Conservation (phyloP, 805 yeast genomes). For the Candida tibetensis region DNA sequence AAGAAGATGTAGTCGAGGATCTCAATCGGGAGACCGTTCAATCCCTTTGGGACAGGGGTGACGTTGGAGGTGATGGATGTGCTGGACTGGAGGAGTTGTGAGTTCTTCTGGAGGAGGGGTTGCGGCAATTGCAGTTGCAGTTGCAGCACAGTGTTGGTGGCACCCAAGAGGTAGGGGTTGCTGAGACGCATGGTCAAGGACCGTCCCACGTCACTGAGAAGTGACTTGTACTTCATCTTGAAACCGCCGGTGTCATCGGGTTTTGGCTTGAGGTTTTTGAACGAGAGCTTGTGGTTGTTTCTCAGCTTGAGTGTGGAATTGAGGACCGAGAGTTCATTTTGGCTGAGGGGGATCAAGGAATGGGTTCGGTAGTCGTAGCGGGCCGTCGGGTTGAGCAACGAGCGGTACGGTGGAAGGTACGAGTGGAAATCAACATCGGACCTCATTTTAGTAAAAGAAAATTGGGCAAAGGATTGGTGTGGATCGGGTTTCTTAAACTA, state of each 20-base stretch:
- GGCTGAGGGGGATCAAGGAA: slow-evolving; percentile 36
- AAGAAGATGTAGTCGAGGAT: slow-evolving; percentile 37
- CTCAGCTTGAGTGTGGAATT: slow-evolving; percentile 14
- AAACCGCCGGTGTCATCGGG: slow-evolving; percentile 12
- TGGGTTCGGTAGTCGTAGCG: slow-evolving; percentile 52
- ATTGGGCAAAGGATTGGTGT: neutral
- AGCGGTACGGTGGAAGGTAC: slow-evolving; percentile 42
- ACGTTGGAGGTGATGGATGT: slow-evolving; percentile 10
- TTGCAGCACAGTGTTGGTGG: no score
- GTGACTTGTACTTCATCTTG: slow-evolving; percentile 48
- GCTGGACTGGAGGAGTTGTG: neutral
- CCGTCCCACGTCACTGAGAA: slow-evolving; percentile 48
- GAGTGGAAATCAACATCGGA: slow-evolving; percentile 7
- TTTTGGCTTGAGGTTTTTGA: slow-evolving; percentile 8
- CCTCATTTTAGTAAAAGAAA: neutral
- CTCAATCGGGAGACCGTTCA: slow-evolving; percentile 43
- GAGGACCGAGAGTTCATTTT: slow-evolving; percentile 28
- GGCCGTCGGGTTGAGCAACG: slow-evolving; percentile 47
- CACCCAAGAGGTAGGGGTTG: slow-evolving; percentile 13
- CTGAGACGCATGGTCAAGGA: slow-evolving; percentile 35
- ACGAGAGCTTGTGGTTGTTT: slow-evolving; percentile 13
- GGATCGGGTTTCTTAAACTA: slow-evolving; percentile 2
- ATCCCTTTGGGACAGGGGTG: slow-evolving; percentile 12
- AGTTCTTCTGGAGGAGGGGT: neutral
- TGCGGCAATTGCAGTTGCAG: neutral